phyloP scores from a whole-genome alignment of 495 filamentous ascomycete genomes.

The Elasticomyces elasticus region DNA sequence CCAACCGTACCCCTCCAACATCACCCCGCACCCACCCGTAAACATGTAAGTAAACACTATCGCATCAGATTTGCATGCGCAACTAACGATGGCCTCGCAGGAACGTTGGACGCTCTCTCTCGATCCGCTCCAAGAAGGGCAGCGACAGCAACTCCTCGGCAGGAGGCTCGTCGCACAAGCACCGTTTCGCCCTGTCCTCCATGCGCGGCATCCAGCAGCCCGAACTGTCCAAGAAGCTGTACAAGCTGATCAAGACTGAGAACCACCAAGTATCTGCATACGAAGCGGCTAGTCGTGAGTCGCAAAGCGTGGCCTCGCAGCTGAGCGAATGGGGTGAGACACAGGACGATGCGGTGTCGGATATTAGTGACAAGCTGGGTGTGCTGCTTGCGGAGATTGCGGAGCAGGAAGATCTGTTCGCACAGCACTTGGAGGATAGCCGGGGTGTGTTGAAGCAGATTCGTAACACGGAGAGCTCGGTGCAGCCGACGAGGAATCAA shows the following conservation, averaged over 20 bases:
- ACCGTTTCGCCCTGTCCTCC: constrained; percentile 68
- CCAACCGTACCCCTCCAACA: not conserved
- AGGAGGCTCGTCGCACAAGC: constrained; percentile 29
- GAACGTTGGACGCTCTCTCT: constrained; percentile 29
- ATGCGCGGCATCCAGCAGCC: constrained; percentile 76
- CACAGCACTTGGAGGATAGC: constrained; percentile 75
- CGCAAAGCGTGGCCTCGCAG: constrained; percentile 71
- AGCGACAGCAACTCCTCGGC: constrained; percentile 20
- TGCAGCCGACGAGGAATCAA: constrained; percentile 83
- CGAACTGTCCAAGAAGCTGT: constrained; percentile 72
- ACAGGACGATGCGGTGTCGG: constrained; percentile 71
- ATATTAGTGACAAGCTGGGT: constrained; percentile 87
- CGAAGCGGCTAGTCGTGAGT: constrained; percentile 71
- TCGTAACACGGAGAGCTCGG: constrained; percentile 79
- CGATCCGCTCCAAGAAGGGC: constrained; percentile 33
- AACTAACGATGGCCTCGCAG: not conserved
- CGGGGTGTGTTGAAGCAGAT: constrained; percentile 76
- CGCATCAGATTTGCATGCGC: not conserved
- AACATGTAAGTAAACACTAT: not conserved
- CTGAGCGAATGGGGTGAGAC: constrained; percentile 98
- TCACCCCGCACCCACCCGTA: not conserved
- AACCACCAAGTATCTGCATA: constrained; percentile 76
- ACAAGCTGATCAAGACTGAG: constrained; percentile 82
- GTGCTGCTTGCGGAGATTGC: constrained; percentile 85
- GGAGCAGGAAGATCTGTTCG: constrained; percentile 82